Evolutionary conservation across 192 early-diverging fungal genomes (phyloP).

Genomic region (Rhizoclosmatium sp.): DNA sequence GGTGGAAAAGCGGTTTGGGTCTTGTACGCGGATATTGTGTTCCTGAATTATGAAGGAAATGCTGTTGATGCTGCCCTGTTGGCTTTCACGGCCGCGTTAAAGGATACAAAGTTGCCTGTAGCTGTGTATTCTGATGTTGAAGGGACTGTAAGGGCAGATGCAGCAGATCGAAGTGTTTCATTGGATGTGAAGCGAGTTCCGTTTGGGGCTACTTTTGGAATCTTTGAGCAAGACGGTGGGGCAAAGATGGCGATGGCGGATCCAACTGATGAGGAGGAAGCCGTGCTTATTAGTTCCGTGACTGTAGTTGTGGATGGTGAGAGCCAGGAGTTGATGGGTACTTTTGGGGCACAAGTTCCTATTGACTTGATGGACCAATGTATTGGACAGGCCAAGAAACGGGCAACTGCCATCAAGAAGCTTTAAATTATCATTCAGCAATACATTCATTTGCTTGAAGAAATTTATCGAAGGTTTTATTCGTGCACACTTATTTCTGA

Average conservation of each 20-base stretch:
- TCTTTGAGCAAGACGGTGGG: constrained; percentile 31
- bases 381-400: constrained; percentile 52
- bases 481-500: not conserved
- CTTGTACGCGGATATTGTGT: constrained; percentile 88
- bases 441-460: not conserved
- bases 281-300: constrained; percentile 58
- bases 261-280: constrained; percentile 77
- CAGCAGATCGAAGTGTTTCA: constrained; percentile 44
- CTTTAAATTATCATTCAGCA: not conserved
- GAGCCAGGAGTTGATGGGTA: constrained; percentile 59
- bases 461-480: not conserved
- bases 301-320: constrained; percentile 67
- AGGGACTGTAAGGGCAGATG: constrained; percentile 71
- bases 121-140: constrained; percentile 65
- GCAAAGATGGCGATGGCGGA: constrained; percentile 59
- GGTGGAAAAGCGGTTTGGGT: constrained; percentile 84
- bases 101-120: constrained; percentile 75
- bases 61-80: constrained; percentile 85
- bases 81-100: constrained; percentile 81
- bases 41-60: constrained; percentile 90
- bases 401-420: constrained; percentile 42
- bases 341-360: constrained; percentile 56
- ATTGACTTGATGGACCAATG: constrained; percentile 52
- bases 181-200: constrained; percentile 60
- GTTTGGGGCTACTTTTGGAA: constrained; percentile 68